These are phyloP conservation scores for Erysimum cheiranthoides DNA, from an alignment of 345 rosid genomes.

Conservation along the genomic window DNA sequence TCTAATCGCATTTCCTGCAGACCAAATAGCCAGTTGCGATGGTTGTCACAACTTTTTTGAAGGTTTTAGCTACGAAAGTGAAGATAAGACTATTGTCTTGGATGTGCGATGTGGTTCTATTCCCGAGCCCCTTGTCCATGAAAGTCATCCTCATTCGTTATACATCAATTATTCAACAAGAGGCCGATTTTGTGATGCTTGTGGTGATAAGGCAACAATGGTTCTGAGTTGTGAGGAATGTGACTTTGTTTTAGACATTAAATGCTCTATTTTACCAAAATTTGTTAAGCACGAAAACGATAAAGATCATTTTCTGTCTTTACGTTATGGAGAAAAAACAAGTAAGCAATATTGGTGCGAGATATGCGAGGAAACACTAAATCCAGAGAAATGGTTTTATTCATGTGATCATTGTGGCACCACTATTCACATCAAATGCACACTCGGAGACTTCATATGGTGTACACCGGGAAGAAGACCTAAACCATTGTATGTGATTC, in stretches of 20 bases:
- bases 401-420: not conserved
- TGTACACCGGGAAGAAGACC: rapidly evolving
- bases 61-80: not conserved
- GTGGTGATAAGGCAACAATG: not conserved
- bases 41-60: not conserved
- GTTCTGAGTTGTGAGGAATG: constrained; percentile 6
- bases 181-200: not conserved
- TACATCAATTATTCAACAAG: not conserved
- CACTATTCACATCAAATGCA: not conserved
- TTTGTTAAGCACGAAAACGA: not conserved
- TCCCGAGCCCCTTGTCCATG: not conserved
- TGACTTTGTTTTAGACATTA: not conserved
- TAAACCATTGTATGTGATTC: too few relatives aligned
- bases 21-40: not conserved
- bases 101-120: constrained; percentile 15
- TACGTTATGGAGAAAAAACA: not conserved
- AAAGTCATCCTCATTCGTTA: not conserved
- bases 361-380: not conserved
- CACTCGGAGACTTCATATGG: constrained; percentile 9
- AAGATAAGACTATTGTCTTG: not conserved
- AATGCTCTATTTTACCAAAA: not conserved
- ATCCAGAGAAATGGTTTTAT: not conserved
- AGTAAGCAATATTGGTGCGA: not conserved
- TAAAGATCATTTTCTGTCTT: not conserved
- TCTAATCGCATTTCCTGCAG: not conserved